phyloP scores from a whole-genome alignment of 2,329 filamentous ascomycete species.

The Laburnicola sp. region DNA sequence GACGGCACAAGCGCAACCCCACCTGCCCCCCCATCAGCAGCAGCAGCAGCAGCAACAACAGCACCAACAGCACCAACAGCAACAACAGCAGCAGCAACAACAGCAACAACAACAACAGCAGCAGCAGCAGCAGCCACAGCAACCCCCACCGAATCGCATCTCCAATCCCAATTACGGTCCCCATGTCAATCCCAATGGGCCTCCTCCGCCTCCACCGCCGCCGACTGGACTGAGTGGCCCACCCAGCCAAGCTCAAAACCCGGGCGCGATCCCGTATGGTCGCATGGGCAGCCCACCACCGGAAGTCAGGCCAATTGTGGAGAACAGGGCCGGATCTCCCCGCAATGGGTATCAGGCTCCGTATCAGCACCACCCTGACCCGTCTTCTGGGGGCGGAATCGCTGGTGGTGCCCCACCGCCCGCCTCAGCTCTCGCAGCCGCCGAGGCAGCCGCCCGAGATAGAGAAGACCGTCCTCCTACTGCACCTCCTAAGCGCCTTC shows the following conservation, averaged over 20 bases:
- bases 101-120: neutral
- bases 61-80: no score
- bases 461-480: constrained; percentile 75
- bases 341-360: constrained; percentile 83
- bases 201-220: constrained; percentile 63
- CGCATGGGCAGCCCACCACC: constrained; percentile 74
- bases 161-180: constrained; percentile 53
- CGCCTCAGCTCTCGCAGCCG: constrained; percentile 66
- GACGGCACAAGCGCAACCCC: constrained; percentile 53
- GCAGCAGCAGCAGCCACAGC: constrained; percentile 42
- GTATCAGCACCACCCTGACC: constrained; percentile 71
- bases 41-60: constrained; percentile 13
- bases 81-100: no score
- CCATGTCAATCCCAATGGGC: constrained; percentile 46
- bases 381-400: constrained; percentile 61
- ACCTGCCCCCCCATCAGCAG: constrained; percentile 36
- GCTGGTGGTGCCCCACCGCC: constrained; percentile 70
- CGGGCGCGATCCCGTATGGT: constrained; percentile 66
- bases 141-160: constrained; percentile 50
- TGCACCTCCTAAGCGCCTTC: constrained; percentile 73
- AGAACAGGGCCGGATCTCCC: constrained; percentile 87
- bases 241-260: constrained; percentile 52
- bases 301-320: constrained; percentile 79
- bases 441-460: constrained; percentile 68
- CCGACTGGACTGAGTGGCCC: constrained; percentile 56